Base-by-base conservation (phyloP, 495 filamentous ascomycete species). In the Amniculicola lignicola region DNA sequence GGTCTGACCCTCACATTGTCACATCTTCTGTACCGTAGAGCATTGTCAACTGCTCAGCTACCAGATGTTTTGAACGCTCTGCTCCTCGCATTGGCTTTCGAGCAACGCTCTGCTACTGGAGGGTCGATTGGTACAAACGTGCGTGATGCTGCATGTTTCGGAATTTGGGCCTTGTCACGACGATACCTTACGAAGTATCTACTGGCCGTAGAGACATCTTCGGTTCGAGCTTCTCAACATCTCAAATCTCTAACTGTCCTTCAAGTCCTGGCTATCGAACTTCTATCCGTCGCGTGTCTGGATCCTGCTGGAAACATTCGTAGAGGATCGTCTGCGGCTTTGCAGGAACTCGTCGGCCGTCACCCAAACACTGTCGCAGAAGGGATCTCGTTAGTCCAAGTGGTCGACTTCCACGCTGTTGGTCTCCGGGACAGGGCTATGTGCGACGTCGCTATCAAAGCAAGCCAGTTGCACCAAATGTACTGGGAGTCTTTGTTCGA, bases 121-220 rank as follows among this genome's bases (percentile, higher is more conserved):
- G 79, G 75, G 9, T 89, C 90, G 3, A 73, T 89, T n/a, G 94
- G 94, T 7, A 83, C 86, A 0, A 96, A 92, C 62, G 94, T 97
- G n/a, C 80, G 93, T 47, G 93, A 99, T 74, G 94, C 94, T 3
- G 88, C 93, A 1, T 94, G 89, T 67, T 96, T 96, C 65, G 93
- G 93, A 24, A 84, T 95, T 23, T 99, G 93, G 93, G 83, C 90
- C 1, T 70, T 97, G 10, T 90, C 90, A 37, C 78, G 93, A 53
- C 83, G 90, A 41, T 99, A 97, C 59, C 84, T 79, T 1, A 96
- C 92, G 0, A 60, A 74, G 0, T 90, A 96, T 62, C 74, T 97
- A 10, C 77, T 86, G 9, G 75, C 76, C 2, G 77, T 93, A 3
- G 73, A 79, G 6, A 63, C 51, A 1, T 37, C 46, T 0, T 58